Base-by-base conservation (phyloP, 2,329 filamentous ascomycete species). In the Zopfia rhizophila region DNA sequence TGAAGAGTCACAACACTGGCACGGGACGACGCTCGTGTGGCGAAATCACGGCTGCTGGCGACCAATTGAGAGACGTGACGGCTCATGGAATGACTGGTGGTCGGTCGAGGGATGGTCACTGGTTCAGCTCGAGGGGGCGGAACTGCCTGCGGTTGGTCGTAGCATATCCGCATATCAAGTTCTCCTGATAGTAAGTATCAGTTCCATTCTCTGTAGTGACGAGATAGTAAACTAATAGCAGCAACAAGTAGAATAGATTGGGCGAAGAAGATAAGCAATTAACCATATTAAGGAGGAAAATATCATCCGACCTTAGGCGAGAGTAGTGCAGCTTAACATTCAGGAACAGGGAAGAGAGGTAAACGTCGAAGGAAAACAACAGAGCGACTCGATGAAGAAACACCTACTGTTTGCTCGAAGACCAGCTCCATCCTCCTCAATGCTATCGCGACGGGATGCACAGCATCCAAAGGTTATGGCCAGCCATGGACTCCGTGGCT, bases 391-490 rank as follows among this genome's bases (percentile, higher is more conserved):
- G 23, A 43, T 49, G 31, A 36, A 45, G 47, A 50, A 36, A 30
- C 47, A 68, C 69, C 42, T 66, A 70, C 68, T 61, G 54, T 49
- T 51, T 30, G 42, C 55, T 35, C 50, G 53, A 23, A 59, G 48
- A 22, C 36, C 48, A 12, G 47, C 45, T 18, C 53, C 57, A 37
- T 68, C 58, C n/a, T 63, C 57, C 3, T 59, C 59, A 30, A 59
- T 38, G 31, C 64, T 60, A 25, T 63, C 61, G 39, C 55, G 59
- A 36, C 33, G 25, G 40, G 68, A 66, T 61, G 65, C 67, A 65
- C 69, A 71, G 65, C 69, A 72, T 56, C 67, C 65, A 45, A 68
- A 60, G n/a, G 58, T 55, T 39, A 70, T 68, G 56, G 60, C 67
- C 63, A 67, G 58, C 69, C 69, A 72, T 48, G 62, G 45, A 46